Conservation (phyloP, 768 basidiomycete genomes). For the Russula sp. region DNA sequence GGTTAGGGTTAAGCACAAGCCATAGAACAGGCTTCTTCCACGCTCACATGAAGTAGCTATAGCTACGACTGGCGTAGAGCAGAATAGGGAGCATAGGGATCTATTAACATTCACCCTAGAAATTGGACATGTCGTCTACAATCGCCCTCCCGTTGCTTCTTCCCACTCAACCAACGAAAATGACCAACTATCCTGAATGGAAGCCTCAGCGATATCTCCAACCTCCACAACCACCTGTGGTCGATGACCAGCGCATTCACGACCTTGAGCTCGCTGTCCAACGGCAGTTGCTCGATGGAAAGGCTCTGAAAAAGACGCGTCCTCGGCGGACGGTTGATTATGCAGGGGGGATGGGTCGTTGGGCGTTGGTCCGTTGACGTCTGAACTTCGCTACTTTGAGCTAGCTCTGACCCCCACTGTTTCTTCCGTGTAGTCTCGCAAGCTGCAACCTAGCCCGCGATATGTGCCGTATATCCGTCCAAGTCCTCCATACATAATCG, state of each 20-base stretch:
- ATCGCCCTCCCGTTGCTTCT: constrained; percentile 46
- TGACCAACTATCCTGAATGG: constrained; percentile 57
- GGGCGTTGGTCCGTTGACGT: constrained; percentile 53
- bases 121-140: not conserved
- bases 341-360: constrained; percentile 79
- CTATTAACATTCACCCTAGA: not conserved
- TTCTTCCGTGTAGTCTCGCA: constrained; percentile 45
- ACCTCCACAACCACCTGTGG: constrained; percentile 65
- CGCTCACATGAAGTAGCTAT: too few relatives aligned
- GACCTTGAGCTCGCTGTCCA: constrained; percentile 76
- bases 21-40: too few relatives aligned
- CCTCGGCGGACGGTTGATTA: constrained; percentile 95
- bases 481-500: constrained; percentile 80
- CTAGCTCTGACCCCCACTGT: not conserved
- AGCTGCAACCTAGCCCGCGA: constrained; percentile 69
- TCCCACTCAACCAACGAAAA: constrained; percentile 36
- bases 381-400: not conserved
- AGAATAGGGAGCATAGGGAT: not conserved
- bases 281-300: constrained; percentile 68
- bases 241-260: constrained; percentile 68
- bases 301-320: constrained; percentile 82
- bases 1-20: not conserved
- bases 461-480: constrained; percentile 77
- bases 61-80: not conserved
- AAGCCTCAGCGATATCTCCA: constrained; percentile 60